These are phyloP conservation scores for Leishmania amazonensis DNA, from an alignment of 208 protist species.

Conservation along the genomic window DNA sequence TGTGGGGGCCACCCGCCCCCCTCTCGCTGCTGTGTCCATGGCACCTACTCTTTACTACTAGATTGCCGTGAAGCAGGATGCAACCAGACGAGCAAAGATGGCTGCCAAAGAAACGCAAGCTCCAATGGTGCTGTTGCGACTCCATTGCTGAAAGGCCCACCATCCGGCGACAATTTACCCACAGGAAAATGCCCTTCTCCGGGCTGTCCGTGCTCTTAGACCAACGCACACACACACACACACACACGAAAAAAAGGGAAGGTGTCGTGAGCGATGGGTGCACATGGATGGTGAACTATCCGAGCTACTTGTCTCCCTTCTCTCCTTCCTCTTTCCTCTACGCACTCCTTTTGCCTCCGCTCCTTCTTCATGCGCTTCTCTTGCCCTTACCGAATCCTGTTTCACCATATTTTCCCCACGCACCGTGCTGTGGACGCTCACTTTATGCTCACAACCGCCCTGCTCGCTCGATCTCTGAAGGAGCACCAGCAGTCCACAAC, in stretches of 20 bases:
- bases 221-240: not conserved
- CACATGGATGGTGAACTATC: not conserved
- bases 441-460: not conserved
- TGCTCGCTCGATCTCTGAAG: not conserved
- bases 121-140: not conserved
- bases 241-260: not conserved
- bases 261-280: not conserved
- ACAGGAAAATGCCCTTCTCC: not conserved
- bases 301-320: not conserved
- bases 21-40: not conserved
- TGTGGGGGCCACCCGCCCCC: not conserved
- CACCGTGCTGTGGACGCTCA: not conserved
- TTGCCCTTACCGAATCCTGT: not conserved
- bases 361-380: not conserved
- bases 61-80: not conserved
- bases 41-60: not conserved
- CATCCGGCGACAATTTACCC: not conserved
- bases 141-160: not conserved
- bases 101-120: not conserved
- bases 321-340: not conserved
- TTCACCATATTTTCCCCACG: not conserved
- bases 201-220: not conserved
- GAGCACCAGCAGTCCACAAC: not conserved
- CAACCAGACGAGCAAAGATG: not conserved
- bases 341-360: not conserved